Base-by-base conservation (phyloP, 371 early-diverging fungal species). In the Actinomortierella ambigua region DNA sequence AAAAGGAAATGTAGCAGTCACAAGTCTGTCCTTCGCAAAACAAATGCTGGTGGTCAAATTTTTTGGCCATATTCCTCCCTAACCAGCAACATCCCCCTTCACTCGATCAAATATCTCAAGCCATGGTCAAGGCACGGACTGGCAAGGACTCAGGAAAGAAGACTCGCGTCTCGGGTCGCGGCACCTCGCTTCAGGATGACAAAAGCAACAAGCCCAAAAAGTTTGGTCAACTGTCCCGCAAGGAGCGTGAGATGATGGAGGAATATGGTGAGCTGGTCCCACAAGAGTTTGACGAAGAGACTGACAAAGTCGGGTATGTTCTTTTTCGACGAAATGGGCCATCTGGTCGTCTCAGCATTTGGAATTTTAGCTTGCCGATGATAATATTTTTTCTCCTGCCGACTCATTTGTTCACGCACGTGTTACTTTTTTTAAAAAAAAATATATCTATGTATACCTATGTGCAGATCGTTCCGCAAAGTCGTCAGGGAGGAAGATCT, bases 201-300 rank as follows among this genome's bases (percentile, higher is more conserved):
- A 34, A 34, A 34, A 62, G 20, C 44, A 42, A 81, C 23, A 65
- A 60, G 2, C 75, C 77, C 44, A 68, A 78, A 44, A 80, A 80
- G 51, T 80, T 77, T 53, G 81, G 81, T n/a, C 79, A 80, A 44
- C 59, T 83, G 7, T 78, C 77, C n/a, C 66, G 83, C 59, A 78
- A 79, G 59, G 80, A 82, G 60, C 79, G 80, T 24, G 81, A 83
- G 50, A 84, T 83, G 68, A 78, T 89, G 53, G 84, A 87, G 46
- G 89, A 89, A 43, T 89, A 89, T 61, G 89, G 89, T 54, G 85
- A 89, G 61, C 77, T 89, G 15, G 87, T 86, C n/a, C 89, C 89
- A 6, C 77, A 79, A 26, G 84, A 83, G 20, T 83, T 84, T 41
- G 84, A 81, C 17, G 81, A 80, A n/a, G 80, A 82, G 57, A 52